Percentiles rank a stretch among this genome's conserved stretches.
phyloP scores from a whole-genome alignment of 140 eudicot species.

The Cichorium intybus region DNA sequence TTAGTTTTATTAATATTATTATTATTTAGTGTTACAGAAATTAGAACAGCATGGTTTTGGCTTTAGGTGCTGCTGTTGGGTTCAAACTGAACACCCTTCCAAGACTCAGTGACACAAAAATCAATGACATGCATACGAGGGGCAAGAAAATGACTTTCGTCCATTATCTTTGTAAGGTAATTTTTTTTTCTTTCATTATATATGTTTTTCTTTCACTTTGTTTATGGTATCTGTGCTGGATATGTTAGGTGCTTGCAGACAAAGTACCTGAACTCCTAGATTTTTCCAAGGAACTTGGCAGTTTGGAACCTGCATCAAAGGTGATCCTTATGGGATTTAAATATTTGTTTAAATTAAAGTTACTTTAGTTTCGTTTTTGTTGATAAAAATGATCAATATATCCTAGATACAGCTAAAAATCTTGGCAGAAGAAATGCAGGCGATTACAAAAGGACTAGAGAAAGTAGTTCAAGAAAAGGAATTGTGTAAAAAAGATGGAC shows the following conservation, averaged over 20 bases:
- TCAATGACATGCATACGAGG: too few relatives aligned
- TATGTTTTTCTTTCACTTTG: slow-evolving; percentile 1
- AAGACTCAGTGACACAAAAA: too few relatives aligned
- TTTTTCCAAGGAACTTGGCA: slow-evolving; percentile 62
- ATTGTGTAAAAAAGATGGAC: slow-evolving; percentile 32
- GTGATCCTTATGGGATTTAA: slow-evolving; percentile 24
- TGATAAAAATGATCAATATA: background rate
- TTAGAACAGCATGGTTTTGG: too few relatives aligned
- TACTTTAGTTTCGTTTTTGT: background rate
- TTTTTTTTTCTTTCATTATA: background rate
- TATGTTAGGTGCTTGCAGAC: slow-evolving; percentile 62
- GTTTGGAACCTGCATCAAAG: slow-evolving; percentile 82
- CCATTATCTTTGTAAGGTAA: too few relatives aligned
- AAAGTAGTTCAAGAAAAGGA: slow-evolving; percentile 63
- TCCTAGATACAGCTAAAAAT: slow-evolving; percentile 59
- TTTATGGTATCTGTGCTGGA: slow-evolving; percentile 14
- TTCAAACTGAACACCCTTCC: too few relatives aligned
- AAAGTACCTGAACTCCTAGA: slow-evolving; percentile 76
- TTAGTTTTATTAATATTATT: too few relatives aligned
- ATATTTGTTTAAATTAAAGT: background rate
- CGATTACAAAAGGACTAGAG: slow-evolving; percentile 68
- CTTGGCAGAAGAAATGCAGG: slow-evolving; percentile 77
- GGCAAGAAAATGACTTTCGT: too few relatives aligned
- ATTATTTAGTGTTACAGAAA: too few relatives aligned
- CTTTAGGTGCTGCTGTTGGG: too few relatives aligned